Conservation (phyloP, 305 asterid species). For the Fraxinus floribunda region DNA sequence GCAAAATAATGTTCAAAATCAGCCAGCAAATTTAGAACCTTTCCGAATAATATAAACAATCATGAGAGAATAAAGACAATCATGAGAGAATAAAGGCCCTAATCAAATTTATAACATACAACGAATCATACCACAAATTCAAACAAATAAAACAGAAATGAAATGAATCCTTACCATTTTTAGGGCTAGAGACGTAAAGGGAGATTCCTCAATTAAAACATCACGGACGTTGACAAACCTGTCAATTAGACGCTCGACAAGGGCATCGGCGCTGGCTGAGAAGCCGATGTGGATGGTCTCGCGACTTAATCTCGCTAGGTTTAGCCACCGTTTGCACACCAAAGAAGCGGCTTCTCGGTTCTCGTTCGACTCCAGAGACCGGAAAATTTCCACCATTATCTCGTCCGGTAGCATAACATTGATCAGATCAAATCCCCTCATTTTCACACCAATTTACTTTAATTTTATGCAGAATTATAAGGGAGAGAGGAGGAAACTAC, state of each 20-base stretch:
- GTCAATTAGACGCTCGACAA: not conserved
- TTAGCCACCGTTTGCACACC: conserved; percentile 84
- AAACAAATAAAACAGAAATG: not conserved
- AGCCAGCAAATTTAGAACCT: not conserved
- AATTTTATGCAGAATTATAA: too few species aligned
- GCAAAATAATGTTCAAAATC: not conserved
- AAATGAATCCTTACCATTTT: not conserved
- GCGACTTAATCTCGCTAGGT: conserved; percentile 77
- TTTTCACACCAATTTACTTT: not conserved
- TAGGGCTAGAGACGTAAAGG: not conserved
- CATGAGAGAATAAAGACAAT: not conserved
- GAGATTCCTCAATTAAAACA: not conserved
- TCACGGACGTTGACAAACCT: not conserved
- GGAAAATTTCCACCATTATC: conserved; percentile 59
- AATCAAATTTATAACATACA: not conserved
- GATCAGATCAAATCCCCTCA: conserved; percentile 61
- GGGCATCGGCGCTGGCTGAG: not conserved
- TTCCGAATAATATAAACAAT: not conserved
- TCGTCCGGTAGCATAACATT: conserved; percentile 69
- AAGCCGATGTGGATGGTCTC: not conserved
- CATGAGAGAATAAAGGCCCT: not conserved
- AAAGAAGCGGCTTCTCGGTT: conserved; percentile 65
- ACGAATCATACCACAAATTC: not conserved
- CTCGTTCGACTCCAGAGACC: conserved; percentile 47
- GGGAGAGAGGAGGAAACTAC: too few species aligned